phyloP scores from a whole-genome alignment of 805 yeast species.

The Cyberlindnera saturnus region DNA sequence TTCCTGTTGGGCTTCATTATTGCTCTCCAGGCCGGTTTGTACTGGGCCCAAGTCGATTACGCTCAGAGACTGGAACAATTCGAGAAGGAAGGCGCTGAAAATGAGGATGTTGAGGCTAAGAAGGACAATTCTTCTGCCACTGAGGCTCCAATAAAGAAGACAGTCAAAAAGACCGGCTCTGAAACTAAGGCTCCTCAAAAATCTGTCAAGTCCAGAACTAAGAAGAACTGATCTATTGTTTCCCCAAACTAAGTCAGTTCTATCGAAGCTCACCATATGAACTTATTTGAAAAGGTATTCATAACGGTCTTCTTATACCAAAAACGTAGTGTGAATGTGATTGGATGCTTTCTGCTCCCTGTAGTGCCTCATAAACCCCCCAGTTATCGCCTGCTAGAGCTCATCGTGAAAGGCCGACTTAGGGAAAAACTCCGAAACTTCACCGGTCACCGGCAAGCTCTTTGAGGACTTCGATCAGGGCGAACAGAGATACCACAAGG shows the following conservation, averaged over 20 bases:
- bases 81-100: constrained; percentile 20
- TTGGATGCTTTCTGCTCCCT: too few relatives aligned
- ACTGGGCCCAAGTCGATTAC: constrained; percentile 71
- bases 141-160: constrained; percentile 1
- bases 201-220: background rate
- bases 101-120: constrained; percentile 1
- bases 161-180: constrained; percentile 2
- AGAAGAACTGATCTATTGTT: constrained; percentile 1
- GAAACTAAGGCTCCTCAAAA: background rate
- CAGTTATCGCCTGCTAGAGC: too few relatives aligned
- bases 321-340: too few relatives aligned
- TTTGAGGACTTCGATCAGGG: background rate
- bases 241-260: background rate
- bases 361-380: too few relatives aligned
- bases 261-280: too few relatives aligned
- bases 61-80: constrained; percentile 30
- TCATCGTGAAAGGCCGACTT: too few relatives aligned
- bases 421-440: too few relatives aligned
- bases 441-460: background rate
- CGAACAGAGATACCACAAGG: too few relatives aligned
- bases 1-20: constrained; percentile 72
- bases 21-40: constrained; percentile 80
- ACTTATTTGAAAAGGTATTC: too few relatives aligned
- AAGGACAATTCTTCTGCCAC: background rate
- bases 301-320: too few relatives aligned